Conservation (phyloP, 768 basidiomycete genomes). For the Multifurca ochricompacta region DNA sequence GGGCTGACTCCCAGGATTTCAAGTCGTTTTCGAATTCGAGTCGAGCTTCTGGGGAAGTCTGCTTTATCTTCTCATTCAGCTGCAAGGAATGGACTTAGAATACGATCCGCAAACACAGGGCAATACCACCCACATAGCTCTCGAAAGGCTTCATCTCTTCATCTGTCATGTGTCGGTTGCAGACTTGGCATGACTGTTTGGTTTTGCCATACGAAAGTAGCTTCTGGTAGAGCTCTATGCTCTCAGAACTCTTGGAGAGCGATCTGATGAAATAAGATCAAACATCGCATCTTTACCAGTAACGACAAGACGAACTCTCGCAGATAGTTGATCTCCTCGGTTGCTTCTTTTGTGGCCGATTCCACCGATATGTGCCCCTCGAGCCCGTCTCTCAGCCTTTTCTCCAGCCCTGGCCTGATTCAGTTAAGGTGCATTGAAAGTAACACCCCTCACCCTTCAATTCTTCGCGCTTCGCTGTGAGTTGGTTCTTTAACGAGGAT, state of each 20-base stretch:
- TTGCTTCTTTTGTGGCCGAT: conserved; percentile 41
- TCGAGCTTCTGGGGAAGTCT: conserved; percentile 41
- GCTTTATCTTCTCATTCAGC: conserved; percentile 59
- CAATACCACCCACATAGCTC: conserved; percentile 33
- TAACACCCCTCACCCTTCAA: conserved; percentile 42
- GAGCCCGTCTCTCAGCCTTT: conserved; percentile 34
- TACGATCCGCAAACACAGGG: not conserved
- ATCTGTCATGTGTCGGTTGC: conserved; percentile 59
- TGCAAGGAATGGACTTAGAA: conserved; percentile 25
- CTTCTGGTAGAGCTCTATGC: conserved; percentile 42
- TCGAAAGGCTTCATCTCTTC: conserved; percentile 55
- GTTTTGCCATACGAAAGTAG: conserved; percentile 51
- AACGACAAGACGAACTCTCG: conserved; percentile 34
- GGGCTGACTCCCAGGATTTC: conserved; percentile 50
- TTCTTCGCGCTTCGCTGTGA: conserved; percentile 55
- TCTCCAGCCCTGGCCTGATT: conserved; percentile 40
- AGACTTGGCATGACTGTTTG: conserved; percentile 67
- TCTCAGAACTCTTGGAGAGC: conserved; percentile 27
- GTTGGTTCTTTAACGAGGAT: conserved; percentile 49
- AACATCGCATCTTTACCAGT: not conserved
- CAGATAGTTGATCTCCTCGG: conserved; percentile 35
- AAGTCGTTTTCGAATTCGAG: conserved; percentile 41
- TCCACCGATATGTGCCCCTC: conserved; percentile 38
- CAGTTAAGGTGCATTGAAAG: not conserved
- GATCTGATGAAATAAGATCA: conserved; percentile 22